A percentile compares a stretch with the other conserved stretches of the same genome.
These are phyloP conservation scores for Pterocarpus santalinus DNA, from an alignment of 306 rosid species.

Conservation along the genomic window DNA sequence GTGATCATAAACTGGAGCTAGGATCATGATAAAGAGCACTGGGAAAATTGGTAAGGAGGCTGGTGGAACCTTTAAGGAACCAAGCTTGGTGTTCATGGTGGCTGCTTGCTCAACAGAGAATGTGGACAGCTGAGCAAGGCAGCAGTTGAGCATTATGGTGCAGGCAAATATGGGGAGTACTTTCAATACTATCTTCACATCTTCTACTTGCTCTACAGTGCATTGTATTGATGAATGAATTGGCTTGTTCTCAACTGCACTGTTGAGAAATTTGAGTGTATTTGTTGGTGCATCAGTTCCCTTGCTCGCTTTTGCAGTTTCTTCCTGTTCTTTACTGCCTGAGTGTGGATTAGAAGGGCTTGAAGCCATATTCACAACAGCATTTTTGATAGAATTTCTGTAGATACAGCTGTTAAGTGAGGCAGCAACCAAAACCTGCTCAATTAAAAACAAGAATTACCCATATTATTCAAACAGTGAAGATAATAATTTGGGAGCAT, in stretches of 20 bases:
- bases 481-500: too few relatives aligned
- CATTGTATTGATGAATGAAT: slow-evolving; percentile 59
- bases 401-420: slow-evolving; percentile 52
- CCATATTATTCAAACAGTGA: neutral
- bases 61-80: slow-evolving; percentile 82
- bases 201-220: slow-evolving; percentile 78
- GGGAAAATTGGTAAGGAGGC: slow-evolving; percentile 95
- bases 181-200: slow-evolving; percentile 80
- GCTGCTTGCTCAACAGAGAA: slow-evolving; percentile 95
- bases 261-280: slow-evolving; percentile 73
- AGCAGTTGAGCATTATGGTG: slow-evolving; percentile 91
- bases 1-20: slow-evolving; percentile 89
- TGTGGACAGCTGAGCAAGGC: slow-evolving; percentile 92
- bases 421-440: slow-evolving; percentile 78
- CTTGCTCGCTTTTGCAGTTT: slow-evolving; percentile 38
- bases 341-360: slow-evolving; percentile 61
- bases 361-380: slow-evolving; percentile 67
- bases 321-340: slow-evolving; percentile 39
- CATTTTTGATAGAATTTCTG: slow-evolving; percentile 61
- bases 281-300: slow-evolving; percentile 45
- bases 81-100: slow-evolving; percentile 86
- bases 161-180: slow-evolving; percentile 80
- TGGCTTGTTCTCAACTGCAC: slow-evolving; percentile 61
- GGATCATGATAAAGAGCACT: slow-evolving; percentile 75
- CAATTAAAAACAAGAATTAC: slow-evolving; percentile 22